Percentiles rank a stretch among this genome's conserved stretches.
phyloP scores from a whole-genome alignment of 139 green algal species.

The Astrephomene gubernaculifera region DNA sequence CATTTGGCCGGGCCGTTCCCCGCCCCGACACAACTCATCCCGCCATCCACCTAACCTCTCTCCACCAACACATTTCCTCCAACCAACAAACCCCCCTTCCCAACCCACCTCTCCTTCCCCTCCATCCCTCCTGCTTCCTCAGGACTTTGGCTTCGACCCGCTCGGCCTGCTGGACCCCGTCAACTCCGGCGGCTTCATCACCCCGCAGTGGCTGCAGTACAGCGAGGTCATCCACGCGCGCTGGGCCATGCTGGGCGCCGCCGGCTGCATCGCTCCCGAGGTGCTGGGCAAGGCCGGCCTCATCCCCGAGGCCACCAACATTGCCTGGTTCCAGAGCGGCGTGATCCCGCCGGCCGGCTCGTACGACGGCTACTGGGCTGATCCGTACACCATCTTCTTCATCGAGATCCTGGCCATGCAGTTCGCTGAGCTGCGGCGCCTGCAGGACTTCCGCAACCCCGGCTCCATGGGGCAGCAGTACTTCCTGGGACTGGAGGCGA shows the following conservation, averaged over 20 bases:
- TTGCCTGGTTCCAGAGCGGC: slow-evolving; percentile 91
- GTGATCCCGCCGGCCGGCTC: slow-evolving; percentile 88
- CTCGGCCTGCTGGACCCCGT: slow-evolving; percentile 95
- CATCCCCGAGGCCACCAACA: slow-evolving; percentile 82
- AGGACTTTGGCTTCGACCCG: slow-evolving; percentile 90
- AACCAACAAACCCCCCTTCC: too few relatives aligned
- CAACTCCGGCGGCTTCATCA: slow-evolving; percentile 91
- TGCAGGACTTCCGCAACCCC: slow-evolving; percentile 83
- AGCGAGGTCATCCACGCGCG: slow-evolving; percentile 86
- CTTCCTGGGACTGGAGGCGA: slow-evolving; percentile 94
- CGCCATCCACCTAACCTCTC: too few relatives aligned
- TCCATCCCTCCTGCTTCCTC: too few relatives aligned
- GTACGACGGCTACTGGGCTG: slow-evolving; percentile 88
- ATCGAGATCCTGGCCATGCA: slow-evolving; percentile 94
- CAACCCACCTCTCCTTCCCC: too few relatives aligned
- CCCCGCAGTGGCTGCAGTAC: slow-evolving; percentile 92
- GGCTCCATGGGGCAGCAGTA: slow-evolving; percentile 95
- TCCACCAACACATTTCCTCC: too few relatives aligned
- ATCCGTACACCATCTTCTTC: slow-evolving; percentile 96
- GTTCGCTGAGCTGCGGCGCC: slow-evolving; percentile 95
- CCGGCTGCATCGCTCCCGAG: slow-evolving; percentile 95
- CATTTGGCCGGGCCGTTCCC: too few relatives aligned
- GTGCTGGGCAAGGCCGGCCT: slow-evolving; percentile 84
- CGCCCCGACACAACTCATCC: too few relatives aligned
- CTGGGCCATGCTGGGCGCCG: slow-evolving; percentile 98